Base-by-base conservation (phyloP, 257 asterid species). In the Gentiana macrophylla region DNA sequence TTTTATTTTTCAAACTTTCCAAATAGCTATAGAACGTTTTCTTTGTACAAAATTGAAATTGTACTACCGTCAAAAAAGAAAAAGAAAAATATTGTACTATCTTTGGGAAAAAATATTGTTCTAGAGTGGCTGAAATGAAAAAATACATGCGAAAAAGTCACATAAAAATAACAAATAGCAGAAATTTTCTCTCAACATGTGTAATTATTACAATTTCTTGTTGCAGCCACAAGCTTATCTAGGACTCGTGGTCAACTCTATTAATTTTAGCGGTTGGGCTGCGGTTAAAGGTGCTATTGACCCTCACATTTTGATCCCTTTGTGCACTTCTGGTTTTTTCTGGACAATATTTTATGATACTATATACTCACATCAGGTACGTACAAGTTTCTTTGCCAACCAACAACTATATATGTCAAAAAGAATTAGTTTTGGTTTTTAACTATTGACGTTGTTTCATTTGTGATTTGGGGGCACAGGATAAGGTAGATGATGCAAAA, bases 191-290 rank as follows among this genome's bases (percentile, higher is more conserved):
- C 46, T 33, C 12, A 3, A 34, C 41, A 36, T 13, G 12, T 55
- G 43, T 34, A 11, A 62, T 8, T 74, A 12, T 53, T 35, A 62
- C 47, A 53, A 46, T 68, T 24, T 24, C 1, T 57, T 67, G 62
- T 52, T 77, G 83, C 95, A 88, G 97, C 95, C 97, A 55, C 97
- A 89, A 77, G 97, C 97, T 61, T 89, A 72, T 72, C 94, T 89
- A 57, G 97, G 97, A 52, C 69, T 89, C 78, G 86, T 94, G 58
- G 86, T 89, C 76, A 89, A 86, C 55, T 84, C 93, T 94, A 93
- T 94, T 60, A 95, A 93, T 65, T 80, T 89, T 63, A 79, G 84
- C 37, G 97, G 97, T 59, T 89, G 97, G 95, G 94, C 93, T 72
- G 97, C 97, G 56, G 66, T 86, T 57, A 72, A 63, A 69, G 94